Evolutionary conservation across 306 rosid genomes (phyloP).

Genomic region (Corylus avellana): DNA sequence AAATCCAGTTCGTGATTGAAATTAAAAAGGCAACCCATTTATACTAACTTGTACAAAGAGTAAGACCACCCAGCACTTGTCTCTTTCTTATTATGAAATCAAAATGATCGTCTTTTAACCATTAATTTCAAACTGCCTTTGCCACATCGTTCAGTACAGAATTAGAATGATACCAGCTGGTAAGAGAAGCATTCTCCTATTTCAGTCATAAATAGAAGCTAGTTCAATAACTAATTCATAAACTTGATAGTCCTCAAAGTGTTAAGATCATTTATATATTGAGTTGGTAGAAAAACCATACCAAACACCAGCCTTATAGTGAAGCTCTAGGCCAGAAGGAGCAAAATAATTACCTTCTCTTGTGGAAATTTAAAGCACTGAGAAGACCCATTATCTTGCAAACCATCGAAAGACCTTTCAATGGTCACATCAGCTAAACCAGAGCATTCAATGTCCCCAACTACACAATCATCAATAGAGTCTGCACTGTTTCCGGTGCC

Average conservation of each 20-base stretch:
- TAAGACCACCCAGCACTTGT: background rate
- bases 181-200: too few relatives aligned
- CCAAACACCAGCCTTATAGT: constrained; percentile 15
- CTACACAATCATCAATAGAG: constrained; percentile 28
- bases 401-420: constrained; percentile 39
- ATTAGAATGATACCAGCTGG: too few relatives aligned
- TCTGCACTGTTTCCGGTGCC: constrained; percentile 26
- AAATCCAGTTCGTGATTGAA: background rate
- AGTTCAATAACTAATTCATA: background rate
- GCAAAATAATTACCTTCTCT: constrained; percentile 43
- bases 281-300: constrained; percentile 17
- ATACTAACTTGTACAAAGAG: background rate
- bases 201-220: background rate
- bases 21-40: background rate
- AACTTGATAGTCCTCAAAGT: background rate
- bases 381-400: constrained; percentile 40
- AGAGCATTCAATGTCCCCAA: constrained; percentile 34
- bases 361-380: constrained; percentile 30
- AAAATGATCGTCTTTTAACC: background rate
- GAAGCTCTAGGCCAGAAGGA: constrained; percentile 3
- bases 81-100: background rate
- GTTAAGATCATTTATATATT: background rate
- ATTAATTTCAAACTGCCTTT: background rate
- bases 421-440: constrained; percentile 31
- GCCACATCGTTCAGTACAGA: too few relatives aligned